phyloP scores from a whole-genome alignment of 805 yeast genomes.

The Cyberlindnera veronae region DNA sequence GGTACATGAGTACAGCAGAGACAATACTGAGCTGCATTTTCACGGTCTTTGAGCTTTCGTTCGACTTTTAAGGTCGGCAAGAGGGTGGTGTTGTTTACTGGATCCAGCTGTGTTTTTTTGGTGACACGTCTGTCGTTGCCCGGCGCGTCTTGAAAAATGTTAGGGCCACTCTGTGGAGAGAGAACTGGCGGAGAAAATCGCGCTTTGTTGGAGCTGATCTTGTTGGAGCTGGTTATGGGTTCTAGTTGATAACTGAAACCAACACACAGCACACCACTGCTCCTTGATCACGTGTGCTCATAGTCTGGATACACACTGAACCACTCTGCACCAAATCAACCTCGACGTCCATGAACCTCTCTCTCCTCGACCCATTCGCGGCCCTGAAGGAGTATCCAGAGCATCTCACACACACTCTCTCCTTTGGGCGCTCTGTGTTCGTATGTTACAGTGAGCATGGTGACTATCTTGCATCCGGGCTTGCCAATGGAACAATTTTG shows the following conservation, averaged over 20 bases:
- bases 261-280: too few relatives aligned
- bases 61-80: too few relatives aligned
- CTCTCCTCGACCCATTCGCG: constrained; percentile 85
- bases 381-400: constrained; percentile 93
- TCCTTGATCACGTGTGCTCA: too few relatives aligned
- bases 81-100: constrained; percentile 6
- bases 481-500: constrained; percentile 67
- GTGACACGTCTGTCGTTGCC: constrained; percentile 7
- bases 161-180: too few relatives aligned
- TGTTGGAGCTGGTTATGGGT: too few relatives aligned
- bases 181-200: too few relatives aligned
- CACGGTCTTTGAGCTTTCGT: too few relatives aligned
- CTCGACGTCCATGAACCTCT: constrained; percentile 66
- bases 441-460: constrained; percentile 71
- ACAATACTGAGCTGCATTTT: constrained; percentile 16
- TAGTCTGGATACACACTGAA: background rate
- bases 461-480: constrained; percentile 82
- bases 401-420: constrained; percentile 64
- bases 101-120: constrained; percentile 10
- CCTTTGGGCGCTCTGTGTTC: constrained; percentile 62
- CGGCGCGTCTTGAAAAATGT: constrained; percentile 4
- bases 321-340: background rate
- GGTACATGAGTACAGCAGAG: constrained; percentile 18
- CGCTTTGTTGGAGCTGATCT: too few relatives aligned
- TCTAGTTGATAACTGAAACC: too few relatives aligned